Evolutionary conservation across 306 rosid species (phyloP), one percentile per base, ranked within the genome.

Genomic region (Citrullus colocynthis): DNA sequence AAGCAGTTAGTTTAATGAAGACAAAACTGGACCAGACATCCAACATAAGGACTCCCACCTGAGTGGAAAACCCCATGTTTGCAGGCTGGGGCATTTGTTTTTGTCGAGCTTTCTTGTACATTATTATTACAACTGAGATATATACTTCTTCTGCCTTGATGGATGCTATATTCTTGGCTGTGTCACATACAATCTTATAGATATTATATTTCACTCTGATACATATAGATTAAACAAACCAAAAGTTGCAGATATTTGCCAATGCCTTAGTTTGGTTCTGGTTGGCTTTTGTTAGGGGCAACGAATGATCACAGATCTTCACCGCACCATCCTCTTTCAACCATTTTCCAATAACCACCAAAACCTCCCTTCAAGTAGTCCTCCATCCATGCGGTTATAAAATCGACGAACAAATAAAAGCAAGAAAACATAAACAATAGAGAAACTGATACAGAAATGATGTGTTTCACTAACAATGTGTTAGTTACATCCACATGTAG

Each of bases 1-100:
- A 83, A 67, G 75, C 79, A 65, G 80, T 51, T 48, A 48, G 54
- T 78, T 75, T 76, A 80, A 81, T 44, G 75, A 44, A 44, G 75
- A 44, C 55, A 66, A 66, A 39, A 37, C 73, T 39, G 51, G 13
- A 66, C 28, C 73, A 39, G 15, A 66, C 73, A 66, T 66, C 51
- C 49, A 39, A 66, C 73, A 66, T 18, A 28, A 63, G 44, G 20
- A 63, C 69, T 32, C 69, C 69, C 69, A 63, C 65, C 16, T 60
- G 16, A 11, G 44, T 36, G 44, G 70, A 66, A 37, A 42, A 36
- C 74, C 56, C 55, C 75, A 69, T 44, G 75, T 69, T 44, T 44
- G 75, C 18, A 12, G 75, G 75, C 30, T 69, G 75, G 55, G 24
- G 17, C 54, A 20, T 69, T 42, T 42, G 75, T 44, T 44, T 42